These are phyloP conservation scores for Aspergillus neotritici DNA, from an alignment of 2,329 filamentous ascomycete genomes.

Conservation along the genomic window DNA sequence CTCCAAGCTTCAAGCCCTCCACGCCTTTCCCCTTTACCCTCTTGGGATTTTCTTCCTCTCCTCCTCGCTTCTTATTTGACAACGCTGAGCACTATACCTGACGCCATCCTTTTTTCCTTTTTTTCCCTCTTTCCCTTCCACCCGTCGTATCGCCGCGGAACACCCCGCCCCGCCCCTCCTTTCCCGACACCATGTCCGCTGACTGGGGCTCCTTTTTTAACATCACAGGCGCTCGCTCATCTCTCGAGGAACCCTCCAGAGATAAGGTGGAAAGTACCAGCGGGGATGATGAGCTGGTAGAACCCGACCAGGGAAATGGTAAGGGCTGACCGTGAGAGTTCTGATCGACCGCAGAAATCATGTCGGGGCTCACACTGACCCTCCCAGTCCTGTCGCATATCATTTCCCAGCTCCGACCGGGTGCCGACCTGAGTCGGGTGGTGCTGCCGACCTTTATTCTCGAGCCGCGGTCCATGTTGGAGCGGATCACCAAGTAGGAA, in stretches of 20 bases:
- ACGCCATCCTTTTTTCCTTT: slow-evolving; percentile 1
- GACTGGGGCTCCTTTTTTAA: slow-evolving; percentile 20
- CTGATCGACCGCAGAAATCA: too few relatives aligned
- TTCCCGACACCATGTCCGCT: slow-evolving; percentile 21
- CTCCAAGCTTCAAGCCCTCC: slow-evolving; percentile 3
- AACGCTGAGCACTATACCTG: background rate
- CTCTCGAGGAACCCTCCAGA: slow-evolving; percentile 48
- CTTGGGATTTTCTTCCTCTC: slow-evolving; percentile 3
- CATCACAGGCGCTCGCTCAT: slow-evolving; percentile 46
- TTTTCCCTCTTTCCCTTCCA: background rate
- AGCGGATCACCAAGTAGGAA: slow-evolving; percentile 92
- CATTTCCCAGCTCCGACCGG: slow-evolving; percentile 92
- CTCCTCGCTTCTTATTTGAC: slow-evolving; percentile 4
- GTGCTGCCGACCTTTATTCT: slow-evolving; percentile 96
- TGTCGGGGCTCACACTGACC: too few relatives aligned
- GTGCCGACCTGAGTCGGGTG: slow-evolving; percentile 89
- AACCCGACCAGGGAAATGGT: slow-evolving; percentile 93
- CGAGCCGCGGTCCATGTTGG: slow-evolving; percentile 94
- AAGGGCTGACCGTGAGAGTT: slow-evolving; percentile 27
- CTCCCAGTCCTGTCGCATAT: slow-evolving; percentile 82
- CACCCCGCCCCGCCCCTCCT: background rate
- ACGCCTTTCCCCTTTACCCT: slow-evolving; percentile 15
- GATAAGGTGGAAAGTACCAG: slow-evolving; percentile 31
- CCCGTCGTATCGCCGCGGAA: background rate
- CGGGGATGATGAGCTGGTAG: slow-evolving; percentile 73